Conservation (phyloP, 345 rosid genomes). For the Luvunga scandens region DNA sequence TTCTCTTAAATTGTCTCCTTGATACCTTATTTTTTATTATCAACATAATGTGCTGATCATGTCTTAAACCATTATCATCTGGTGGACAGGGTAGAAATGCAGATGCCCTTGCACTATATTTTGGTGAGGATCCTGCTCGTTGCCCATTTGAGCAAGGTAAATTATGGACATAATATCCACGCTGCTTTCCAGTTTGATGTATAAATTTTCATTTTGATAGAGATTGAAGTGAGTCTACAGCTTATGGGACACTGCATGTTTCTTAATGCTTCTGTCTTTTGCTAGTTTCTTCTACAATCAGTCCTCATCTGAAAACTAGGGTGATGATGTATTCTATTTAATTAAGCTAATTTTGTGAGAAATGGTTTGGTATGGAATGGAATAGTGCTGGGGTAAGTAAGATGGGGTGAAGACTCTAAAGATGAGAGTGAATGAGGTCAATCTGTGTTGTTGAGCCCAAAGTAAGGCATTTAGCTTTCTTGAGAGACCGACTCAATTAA, state of each 20-base stretch:
- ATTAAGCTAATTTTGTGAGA: neutral
- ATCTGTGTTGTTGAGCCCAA: neutral
- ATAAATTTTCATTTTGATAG: neutral
- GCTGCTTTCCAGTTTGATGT: neutral
- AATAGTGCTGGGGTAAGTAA: neutral
- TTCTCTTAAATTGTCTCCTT: slow-evolving; percentile 16
- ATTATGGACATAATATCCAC: slow-evolving; percentile 9
- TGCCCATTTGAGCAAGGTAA: slow-evolving; percentile 99
- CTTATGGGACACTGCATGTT: neutral
- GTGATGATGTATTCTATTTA: neutral
- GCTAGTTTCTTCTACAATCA: neutral
- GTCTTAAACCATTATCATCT: slow-evolving; percentile 7
- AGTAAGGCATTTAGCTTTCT: slow-evolving; percentile 1
- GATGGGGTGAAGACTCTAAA: neutral
- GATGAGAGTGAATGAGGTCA: neutral
- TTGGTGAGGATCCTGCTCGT: slow-evolving; percentile 95
- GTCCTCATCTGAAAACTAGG: neutral
- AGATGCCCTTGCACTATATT: slow-evolving; percentile 91
- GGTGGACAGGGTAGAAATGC: slow-evolving; percentile 92
- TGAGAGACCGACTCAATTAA: neutral
- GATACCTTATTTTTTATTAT: neutral
- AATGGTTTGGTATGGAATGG: neutral
- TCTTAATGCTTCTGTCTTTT: neutral
- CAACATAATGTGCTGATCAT: slow-evolving; percentile 1
- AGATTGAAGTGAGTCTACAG: neutral